These are phyloP conservation scores for Tolypocladium guangdongense DNA, from an alignment of 2,329 filamentous ascomycete genomes.

Conservation along the genomic window DNA sequence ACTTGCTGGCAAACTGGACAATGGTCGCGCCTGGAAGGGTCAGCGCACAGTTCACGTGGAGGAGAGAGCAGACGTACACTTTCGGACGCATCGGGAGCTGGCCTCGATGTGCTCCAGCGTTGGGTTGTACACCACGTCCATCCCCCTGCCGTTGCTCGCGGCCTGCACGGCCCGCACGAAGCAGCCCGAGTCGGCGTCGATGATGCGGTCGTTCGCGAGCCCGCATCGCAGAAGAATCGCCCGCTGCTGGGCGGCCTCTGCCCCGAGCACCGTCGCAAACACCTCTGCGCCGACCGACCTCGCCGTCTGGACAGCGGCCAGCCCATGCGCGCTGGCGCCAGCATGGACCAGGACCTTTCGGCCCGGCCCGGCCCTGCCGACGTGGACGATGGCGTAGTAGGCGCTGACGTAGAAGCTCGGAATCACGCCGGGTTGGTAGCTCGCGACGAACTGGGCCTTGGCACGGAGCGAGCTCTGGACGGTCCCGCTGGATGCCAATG, in stretches of 20 bases:
- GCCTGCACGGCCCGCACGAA: conserved; percentile 21
- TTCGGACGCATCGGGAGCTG: conserved; percentile 23
- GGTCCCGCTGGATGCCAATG: conserved; percentile 22
- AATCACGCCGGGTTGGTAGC: conserved; percentile 14
- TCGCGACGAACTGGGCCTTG: conserved; percentile 25
- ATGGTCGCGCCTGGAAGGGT: conserved; percentile 18
- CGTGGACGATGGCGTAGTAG: conserved; percentile 26
- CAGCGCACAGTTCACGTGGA: background rate
- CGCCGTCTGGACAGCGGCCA: conserved; percentile 32
- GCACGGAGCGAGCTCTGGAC: conserved; percentile 23
- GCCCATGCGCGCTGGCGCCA: conserved; percentile 31
- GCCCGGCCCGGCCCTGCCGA: conserved; percentile 15
- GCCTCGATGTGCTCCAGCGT: conserved; percentile 23
- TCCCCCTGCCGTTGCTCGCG: conserved; percentile 19
- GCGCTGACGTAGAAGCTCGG: conserved; percentile 30
- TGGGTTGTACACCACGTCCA: conserved; percentile 36
- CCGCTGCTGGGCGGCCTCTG: conserved; percentile 21
- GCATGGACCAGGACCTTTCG: conserved; percentile 31
- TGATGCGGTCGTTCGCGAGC: conserved; percentile 24
- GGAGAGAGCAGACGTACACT: conserved; percentile 15
- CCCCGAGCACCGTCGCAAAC: conserved; percentile 28
- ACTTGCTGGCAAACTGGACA: conserved; percentile 18
- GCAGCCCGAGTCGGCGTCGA: conserved; percentile 23
- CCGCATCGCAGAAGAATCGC: conserved; percentile 21
- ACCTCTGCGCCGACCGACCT: conserved; percentile 25